These are phyloP conservation scores for Plantago major DNA, from an alignment of 257 asterid species.

Conservation along the genomic window DNA sequence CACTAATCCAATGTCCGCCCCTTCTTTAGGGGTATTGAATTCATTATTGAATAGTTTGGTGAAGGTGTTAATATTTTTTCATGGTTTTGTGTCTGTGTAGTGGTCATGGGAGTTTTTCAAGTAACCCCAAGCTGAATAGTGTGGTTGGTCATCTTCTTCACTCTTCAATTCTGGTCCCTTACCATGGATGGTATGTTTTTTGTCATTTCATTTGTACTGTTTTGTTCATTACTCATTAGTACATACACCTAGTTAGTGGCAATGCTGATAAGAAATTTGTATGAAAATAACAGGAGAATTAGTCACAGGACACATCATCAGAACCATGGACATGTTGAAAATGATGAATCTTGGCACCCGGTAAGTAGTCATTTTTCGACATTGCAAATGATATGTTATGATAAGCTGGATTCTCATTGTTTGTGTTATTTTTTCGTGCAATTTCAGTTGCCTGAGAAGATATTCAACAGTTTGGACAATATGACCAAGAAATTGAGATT, in stretches of 20 bases:
- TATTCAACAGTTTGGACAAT: constrained; percentile 33
- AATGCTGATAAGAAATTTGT: too few relatives aligned
- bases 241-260: not conserved
- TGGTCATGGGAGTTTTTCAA: constrained; percentile 98
- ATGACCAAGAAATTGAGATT: constrained; percentile 65
- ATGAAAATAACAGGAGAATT: constrained; percentile 56
- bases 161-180: constrained; percentile 93
- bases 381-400: not conserved
- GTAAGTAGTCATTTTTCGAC: constrained; percentile 31
- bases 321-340: constrained; percentile 96
- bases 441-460: constrained; percentile 16
- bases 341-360: constrained; percentile 95
- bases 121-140: constrained; percentile 66
- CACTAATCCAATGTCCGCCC: too few relatives aligned
- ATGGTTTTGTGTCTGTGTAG: constrained; percentile 36
- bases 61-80: not conserved
- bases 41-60: not conserved
- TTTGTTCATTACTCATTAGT: not conserved
- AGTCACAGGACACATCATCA: constrained; percentile 98
- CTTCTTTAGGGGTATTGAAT: too few relatives aligned
- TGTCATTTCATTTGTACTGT: not conserved
- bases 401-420: not conserved
- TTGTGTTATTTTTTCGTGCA: not conserved
- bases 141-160: constrained; percentile 91
- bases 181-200: constrained; percentile 86